Evolutionary conservation across 306 rosid genomes (phyloP).

Genomic region (Rosa rugosa): DNA sequence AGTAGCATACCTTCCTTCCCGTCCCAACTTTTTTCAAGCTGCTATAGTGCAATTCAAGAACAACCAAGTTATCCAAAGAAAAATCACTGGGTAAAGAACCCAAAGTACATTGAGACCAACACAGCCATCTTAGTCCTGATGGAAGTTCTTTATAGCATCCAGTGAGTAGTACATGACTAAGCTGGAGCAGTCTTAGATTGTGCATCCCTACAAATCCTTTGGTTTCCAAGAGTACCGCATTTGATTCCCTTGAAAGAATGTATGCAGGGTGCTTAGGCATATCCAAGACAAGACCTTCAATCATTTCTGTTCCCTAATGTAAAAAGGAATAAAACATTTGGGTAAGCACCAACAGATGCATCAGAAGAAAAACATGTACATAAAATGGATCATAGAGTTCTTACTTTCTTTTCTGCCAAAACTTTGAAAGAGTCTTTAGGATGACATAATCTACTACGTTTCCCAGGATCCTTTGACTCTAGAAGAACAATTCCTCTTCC

Average conservation of each 20-base stretch:
- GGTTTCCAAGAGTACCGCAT: background rate
- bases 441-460: background rate
- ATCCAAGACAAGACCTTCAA: background rate
- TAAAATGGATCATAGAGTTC: background rate
- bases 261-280: background rate
- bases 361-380: background rate
- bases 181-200: background rate
- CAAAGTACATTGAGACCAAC: background rate
- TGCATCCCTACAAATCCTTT: background rate
- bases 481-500: background rate
- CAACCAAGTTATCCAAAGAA: conserved; percentile 6
- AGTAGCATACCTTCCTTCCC: background rate
- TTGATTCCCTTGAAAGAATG: background rate
- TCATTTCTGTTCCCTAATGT: background rate
- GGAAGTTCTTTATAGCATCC: conserved; percentile 1
- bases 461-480: background rate
- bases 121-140: background rate
- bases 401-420: background rate
- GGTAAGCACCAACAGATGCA: no score
- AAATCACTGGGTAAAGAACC: background rate
- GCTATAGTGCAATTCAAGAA: conserved; percentile 10
- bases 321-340: background rate
- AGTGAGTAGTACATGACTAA: conserved; percentile 2
- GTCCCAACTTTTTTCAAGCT: background rate
- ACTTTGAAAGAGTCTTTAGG: background rate